phyloP scores from a whole-genome alignment of 805 yeast genomes.

The Candida golubevii region DNA sequence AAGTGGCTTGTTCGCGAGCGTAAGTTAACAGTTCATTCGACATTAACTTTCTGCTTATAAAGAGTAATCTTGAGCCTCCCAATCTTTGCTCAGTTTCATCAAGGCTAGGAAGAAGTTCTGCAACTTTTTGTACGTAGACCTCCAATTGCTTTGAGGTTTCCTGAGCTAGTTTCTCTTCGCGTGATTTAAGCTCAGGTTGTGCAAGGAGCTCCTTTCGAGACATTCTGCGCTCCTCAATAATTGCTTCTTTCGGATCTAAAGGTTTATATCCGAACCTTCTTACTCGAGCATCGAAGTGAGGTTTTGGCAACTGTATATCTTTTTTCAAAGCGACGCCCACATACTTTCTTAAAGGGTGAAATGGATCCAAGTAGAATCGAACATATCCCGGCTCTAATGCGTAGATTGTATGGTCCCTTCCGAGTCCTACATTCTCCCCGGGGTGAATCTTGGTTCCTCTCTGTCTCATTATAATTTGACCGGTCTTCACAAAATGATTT shows the following conservation, averaged over 20 bases:
- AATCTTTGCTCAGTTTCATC: slow-evolving; percentile 25
- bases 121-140: slow-evolving; percentile 16
- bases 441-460: slow-evolving; percentile 94
- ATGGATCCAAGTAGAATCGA: slow-evolving; percentile 88
- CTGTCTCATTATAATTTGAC: slow-evolving; percentile 88
- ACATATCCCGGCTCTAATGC: slow-evolving; percentile 93
- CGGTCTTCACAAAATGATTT: slow-evolving; percentile 69
- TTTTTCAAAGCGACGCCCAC: slow-evolving; percentile 78
- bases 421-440: slow-evolving; percentile 86
- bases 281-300: slow-evolving; percentile 84
- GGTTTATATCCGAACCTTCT: slow-evolving; percentile 77
- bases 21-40: slow-evolving; percentile 57
- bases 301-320: slow-evolving; percentile 69
- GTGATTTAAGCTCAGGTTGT: slow-evolving; percentile 47
- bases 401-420: slow-evolving; percentile 88
- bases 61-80: slow-evolving; percentile 51
- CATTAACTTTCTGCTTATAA: slow-evolving; percentile 44
- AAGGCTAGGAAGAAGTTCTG: slow-evolving; percentile 23
- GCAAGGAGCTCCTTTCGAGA: slow-evolving; percentile 64
- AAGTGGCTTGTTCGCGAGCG: slow-evolving; percentile 57
- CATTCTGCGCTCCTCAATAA: slow-evolving; percentile 55
- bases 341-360: slow-evolving; percentile 88
- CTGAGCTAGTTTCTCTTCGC: slow-evolving; percentile 36
- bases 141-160: slow-evolving; percentile 27
- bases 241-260: slow-evolving; percentile 49